A percentile compares a stretch with the other conserved stretches of the same genome.
Conservation (phyloP, 139 green algal species). For the Zygnema cylindricum region DNA sequence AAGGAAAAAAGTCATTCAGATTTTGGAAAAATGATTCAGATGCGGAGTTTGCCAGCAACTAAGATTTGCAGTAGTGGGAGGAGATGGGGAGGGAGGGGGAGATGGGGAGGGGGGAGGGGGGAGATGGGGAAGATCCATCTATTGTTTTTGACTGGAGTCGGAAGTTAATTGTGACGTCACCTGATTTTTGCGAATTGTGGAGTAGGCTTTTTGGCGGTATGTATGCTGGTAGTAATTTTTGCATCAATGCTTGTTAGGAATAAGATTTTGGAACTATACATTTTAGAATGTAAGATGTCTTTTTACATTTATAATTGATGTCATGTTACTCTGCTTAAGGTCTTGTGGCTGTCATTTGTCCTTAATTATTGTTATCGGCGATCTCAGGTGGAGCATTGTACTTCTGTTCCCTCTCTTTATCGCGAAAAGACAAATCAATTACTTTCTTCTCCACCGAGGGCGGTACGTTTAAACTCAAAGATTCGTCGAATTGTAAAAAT, state of each 20-base stretch:
- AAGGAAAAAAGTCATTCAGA: background rate
- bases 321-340: no score
- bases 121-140: constrained; percentile 21
- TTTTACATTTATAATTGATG: no score
- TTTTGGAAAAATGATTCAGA: background rate
- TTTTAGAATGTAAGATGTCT: constrained; percentile 13
- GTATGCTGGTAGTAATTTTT: no score
- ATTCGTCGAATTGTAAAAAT: no score
- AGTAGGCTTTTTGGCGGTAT: no score
- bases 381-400: background rate
- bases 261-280: background rate
- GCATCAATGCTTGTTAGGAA: no score
- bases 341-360: no score
- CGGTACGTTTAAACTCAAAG: no score
- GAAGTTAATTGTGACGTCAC: constrained; percentile 1
- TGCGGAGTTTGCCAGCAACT: background rate
- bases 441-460: no score
- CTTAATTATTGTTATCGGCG: background rate
- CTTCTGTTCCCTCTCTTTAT: background rate
- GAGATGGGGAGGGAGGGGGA: constrained; percentile 4
- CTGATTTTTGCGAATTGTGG: background rate
- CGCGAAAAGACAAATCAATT: background rate
- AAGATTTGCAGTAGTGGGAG: background rate
- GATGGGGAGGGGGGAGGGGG: constrained; percentile 41
- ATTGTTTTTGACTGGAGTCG: constrained; percentile 21